Conservation (phyloP, 768 basidiomycete species). For the Boletus vermiculosoides region DNA sequence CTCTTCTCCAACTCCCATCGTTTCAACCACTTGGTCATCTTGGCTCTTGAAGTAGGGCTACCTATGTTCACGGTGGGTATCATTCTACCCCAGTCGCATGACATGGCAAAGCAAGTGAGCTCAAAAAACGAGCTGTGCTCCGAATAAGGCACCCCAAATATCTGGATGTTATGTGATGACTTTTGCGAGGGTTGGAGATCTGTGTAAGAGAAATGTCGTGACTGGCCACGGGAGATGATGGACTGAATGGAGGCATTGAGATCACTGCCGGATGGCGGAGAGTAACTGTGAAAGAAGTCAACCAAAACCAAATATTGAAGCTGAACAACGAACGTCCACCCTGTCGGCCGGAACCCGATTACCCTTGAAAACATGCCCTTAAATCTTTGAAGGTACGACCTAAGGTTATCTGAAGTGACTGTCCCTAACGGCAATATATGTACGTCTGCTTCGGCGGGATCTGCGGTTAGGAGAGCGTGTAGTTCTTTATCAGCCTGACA, state of each 20-base stretch:
- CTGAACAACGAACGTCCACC: constrained; percentile 77
- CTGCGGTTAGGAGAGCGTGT: constrained; percentile 67
- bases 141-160: constrained; percentile 88
- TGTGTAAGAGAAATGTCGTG: constrained; percentile 64
- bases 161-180: constrained; percentile 63
- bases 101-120: constrained; percentile 91
- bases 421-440: constrained; percentile 81
- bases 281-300: constrained; percentile 46
- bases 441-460: constrained; percentile 75
- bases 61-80: constrained; percentile 95
- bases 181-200: constrained; percentile 69
- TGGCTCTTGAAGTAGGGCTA: constrained; percentile 65
- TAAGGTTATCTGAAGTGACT: constrained; percentile 75
- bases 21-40: constrained; percentile 88
- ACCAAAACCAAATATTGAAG: not conserved
- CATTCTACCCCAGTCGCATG: constrained; percentile 81
- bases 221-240: constrained; percentile 67
- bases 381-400: constrained; percentile 72
- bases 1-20: constrained; percentile 86
- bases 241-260: constrained; percentile 61
- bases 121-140: constrained; percentile 97
- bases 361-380: constrained; percentile 67
- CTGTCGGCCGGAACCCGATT: constrained; percentile 89
- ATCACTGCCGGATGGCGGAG: constrained; percentile 62
- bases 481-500: constrained; percentile 87